Evolutionary conservation across 768 basidiomycete genomes (phyloP).

Genomic region (Sporobolomyces pararoseus): DNA sequence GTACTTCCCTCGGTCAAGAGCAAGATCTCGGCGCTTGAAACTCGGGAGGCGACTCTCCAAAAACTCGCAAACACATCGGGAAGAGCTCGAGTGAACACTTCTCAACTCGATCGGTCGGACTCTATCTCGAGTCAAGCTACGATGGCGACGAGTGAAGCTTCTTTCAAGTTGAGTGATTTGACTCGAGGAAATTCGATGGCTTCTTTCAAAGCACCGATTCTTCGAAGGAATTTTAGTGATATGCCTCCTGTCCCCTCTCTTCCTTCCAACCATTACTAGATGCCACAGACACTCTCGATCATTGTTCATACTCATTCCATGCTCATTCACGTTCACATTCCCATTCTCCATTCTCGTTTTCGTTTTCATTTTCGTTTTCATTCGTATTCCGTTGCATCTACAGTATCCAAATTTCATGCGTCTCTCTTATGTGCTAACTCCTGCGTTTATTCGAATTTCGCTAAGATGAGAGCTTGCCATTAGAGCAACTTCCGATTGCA

Average conservation of each 20-base stretch:
- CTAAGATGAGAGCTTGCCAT: too few relatives aligned
- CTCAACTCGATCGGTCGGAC: conserved; percentile 19
- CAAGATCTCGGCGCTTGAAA: conserved; percentile 48
- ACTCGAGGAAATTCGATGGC: conserved; percentile 27
- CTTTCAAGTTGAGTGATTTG: conserved; percentile 32
- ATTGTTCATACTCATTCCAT: background rate
- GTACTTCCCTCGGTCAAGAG: conserved; percentile 46
- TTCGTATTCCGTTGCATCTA: too few relatives aligned
- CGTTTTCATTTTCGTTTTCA: too few relatives aligned
- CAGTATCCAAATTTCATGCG: too few relatives aligned
- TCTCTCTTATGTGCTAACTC: too few relatives aligned
- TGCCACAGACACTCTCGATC: background rate
- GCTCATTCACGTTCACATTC: background rate
- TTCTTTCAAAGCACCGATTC: conserved; percentile 39
- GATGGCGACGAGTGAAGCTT: conserved; percentile 27
- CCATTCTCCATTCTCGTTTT: too few relatives aligned
- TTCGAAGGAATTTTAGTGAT: conserved; percentile 17
- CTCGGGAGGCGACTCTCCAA: conserved; percentile 46
- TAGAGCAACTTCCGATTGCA: too few relatives aligned
- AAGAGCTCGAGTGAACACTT: conserved; percentile 1
- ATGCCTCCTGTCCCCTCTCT: conserved; percentile 13
- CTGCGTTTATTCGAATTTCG: too few relatives aligned
- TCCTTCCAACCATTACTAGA: conserved; percentile 2
- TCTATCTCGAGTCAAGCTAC: conserved; percentile 23
- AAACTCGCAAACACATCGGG: conserved; percentile 41